These are phyloP conservation scores for Pythium grandisporangium DNA, from an alignment of 352 stramenopile genomes.

Conservation along the genomic window DNA sequence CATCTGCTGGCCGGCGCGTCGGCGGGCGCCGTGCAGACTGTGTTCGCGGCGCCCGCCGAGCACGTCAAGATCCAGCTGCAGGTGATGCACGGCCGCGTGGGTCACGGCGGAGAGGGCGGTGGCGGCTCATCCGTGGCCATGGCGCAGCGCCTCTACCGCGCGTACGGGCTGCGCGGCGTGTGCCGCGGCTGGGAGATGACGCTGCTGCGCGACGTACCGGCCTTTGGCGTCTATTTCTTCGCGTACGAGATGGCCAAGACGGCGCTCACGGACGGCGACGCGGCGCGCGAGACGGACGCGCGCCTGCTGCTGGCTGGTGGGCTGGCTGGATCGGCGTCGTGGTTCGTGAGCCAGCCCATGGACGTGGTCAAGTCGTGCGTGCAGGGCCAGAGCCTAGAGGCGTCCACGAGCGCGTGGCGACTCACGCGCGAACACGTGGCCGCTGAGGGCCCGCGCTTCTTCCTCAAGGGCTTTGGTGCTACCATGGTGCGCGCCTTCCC, in stretches of 20 bases:
- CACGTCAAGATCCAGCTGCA: conserved; percentile 83
- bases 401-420: conserved; percentile 29
- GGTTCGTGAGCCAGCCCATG: conserved; percentile 71
- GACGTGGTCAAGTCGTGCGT: conserved; percentile 89
- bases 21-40: conserved; percentile 53
- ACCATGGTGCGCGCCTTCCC: conserved; percentile 78
- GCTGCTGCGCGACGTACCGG: conserved; percentile 62
- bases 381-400: conserved; percentile 55
- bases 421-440: conserved; percentile 33
- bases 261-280: conserved; percentile 31
- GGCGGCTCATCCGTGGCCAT: conserved; percentile 45
- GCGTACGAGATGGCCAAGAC: conserved; percentile 68
- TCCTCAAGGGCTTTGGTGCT: conserved; percentile 75
- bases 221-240: conserved; percentile 78
- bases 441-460: conserved; percentile 48
- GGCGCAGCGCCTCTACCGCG: conserved; percentile 24
- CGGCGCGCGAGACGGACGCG: conserved; percentile 52
- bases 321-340: conserved; percentile 68
- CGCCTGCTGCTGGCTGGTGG: conserved; percentile 69
- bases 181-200: conserved; percentile 66
- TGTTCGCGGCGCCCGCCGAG: conserved; percentile 65
- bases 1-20: conserved; percentile 52
- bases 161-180: conserved; percentile 31
- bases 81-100: conserved; percentile 37
- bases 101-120: no score